These are phyloP conservation scores for Bertia moriformis DNA, from an alignment of 2,329 filamentous ascomycete species.

Conservation along the genomic window DNA sequence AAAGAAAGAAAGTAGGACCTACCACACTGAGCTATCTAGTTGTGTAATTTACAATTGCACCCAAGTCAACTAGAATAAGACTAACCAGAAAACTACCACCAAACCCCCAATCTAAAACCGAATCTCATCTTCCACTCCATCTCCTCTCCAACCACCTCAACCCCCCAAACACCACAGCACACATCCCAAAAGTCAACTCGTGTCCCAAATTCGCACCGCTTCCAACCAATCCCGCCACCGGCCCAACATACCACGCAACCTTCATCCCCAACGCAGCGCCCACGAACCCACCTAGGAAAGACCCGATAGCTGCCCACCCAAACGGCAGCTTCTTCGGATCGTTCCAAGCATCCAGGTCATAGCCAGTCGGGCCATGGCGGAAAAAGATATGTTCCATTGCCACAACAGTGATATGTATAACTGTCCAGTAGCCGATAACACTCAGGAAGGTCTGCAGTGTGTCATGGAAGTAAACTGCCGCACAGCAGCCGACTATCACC, in stretches of 20 bases:
- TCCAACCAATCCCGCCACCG: constrained; percentile 14
- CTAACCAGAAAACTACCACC: neutral
- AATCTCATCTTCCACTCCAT: neutral
- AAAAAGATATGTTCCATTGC: constrained; percentile 18
- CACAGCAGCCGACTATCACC: constrained; percentile 15
- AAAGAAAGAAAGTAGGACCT: too few species aligned
- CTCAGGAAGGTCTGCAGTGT: constrained; percentile 10
- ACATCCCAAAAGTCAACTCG: constrained; percentile 16
- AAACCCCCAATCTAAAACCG: too few species aligned
- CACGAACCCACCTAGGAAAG: constrained; percentile 14
- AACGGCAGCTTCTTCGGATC: constrained; percentile 12
- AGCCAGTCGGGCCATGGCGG: constrained; percentile 11
- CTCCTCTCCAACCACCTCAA: constrained; percentile 1
- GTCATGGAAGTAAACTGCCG: constrained; percentile 14
- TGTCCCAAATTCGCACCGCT: constrained; percentile 17
- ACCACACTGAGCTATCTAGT: too few species aligned
- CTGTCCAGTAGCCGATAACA: constrained; percentile 13
- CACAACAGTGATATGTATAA: constrained; percentile 15
- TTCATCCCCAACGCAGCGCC: constrained; percentile 18
- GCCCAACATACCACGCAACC: constrained; percentile 15
- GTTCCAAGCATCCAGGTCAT: constrained; percentile 17
- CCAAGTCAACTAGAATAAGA: too few species aligned
- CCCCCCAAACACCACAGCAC: constrained; percentile 11
- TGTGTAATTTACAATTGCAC: too few species aligned
- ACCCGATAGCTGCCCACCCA: constrained; percentile 16